These are phyloP conservation scores for Hyaloscypha hepaticicola DNA, from an alignment of 495 filamentous ascomycete genomes.

Conservation along the genomic window DNA sequence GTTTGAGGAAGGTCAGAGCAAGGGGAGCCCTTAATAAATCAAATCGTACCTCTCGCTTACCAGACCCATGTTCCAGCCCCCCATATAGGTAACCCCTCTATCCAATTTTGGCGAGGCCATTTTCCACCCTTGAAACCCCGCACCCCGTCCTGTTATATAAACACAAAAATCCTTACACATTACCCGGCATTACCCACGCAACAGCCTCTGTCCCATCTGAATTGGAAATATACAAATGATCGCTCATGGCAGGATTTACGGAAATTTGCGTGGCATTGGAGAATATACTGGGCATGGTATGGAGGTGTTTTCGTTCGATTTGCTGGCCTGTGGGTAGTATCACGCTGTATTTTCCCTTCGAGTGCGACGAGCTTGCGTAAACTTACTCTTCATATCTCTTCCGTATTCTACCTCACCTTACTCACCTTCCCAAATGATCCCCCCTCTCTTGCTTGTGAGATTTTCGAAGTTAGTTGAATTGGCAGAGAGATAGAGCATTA, in stretches of 20 bases:
- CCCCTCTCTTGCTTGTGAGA: not conserved
- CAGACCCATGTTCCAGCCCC: not conserved
- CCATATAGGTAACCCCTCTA: not conserved
- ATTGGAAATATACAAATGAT: not conserved
- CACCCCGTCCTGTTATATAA: not conserved
- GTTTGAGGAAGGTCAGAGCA: not conserved
- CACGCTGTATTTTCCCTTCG: not conserved
- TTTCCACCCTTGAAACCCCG: not conserved
- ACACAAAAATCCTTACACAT: not conserved
- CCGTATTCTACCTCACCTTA: not conserved
- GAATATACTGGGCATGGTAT: not conserved
- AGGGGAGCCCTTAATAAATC: not conserved
- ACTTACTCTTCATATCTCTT: not conserved
- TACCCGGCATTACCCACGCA: not conserved
- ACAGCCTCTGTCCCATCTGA: not conserved
- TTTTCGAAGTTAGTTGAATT: not conserved
- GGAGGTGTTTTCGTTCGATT: not conserved
- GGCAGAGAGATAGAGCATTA: too few relatives aligned
- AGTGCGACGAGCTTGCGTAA: too few relatives aligned
- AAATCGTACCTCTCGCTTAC: not conserved
- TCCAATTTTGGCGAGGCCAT: not conserved
- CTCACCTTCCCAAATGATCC: not conserved
- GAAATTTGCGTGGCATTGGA: not conserved
- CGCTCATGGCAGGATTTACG: not conserved
- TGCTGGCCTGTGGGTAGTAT: not conserved